Base-by-base conservation (phyloP, 129 eudicot species). In the Logfia minima region DNA sequence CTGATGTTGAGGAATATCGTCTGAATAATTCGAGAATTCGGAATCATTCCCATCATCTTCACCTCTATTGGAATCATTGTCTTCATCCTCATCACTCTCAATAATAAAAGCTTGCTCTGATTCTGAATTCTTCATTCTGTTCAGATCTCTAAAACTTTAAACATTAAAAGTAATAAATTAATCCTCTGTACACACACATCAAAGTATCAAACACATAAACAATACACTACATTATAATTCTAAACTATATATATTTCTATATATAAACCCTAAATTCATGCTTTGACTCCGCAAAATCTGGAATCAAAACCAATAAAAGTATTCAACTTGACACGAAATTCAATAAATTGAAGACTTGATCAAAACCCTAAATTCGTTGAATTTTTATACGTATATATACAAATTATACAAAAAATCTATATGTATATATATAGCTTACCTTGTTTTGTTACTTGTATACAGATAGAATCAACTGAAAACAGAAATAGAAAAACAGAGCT, bases 81-180 rank as follows among this genome's bases (percentile, higher is more conserved):
- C 85, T 71, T 85, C 90, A 26, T 87, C 90, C 6, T 89, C 97
- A 13, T 92, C 98, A 71, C 98, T 92, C 55, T 87, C 98, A 32
- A 92, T 86, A 88, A 78, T 83, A 73, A 92, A 87, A 26, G 90
- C 83, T 37, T 89, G 91, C 2, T 92, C 96, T 2, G 98, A 89
- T 21, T 76, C 80, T 23, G 91, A 89, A 65, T 87, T 92, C 80
- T 86, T 84, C 98, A 92, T 90, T 66, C 66, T 79, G 5, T 59
- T 51, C 76, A 76, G 78, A 80, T 70, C 79, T 76, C 75, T 5
- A 64, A 29, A 56, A 23, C 62, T 35, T 66, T 45, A 82, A 64
- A 37, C 70, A 75, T 28, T 16, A 62, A 55, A 41, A 58, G 3
- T 48, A 14, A 11, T 11, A 48, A 13, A 61, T 76, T 64, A 34